Base-by-base conservation (phyloP, 805 yeast genomes). In the Kluyveromyces dobzhanskii region DNA sequence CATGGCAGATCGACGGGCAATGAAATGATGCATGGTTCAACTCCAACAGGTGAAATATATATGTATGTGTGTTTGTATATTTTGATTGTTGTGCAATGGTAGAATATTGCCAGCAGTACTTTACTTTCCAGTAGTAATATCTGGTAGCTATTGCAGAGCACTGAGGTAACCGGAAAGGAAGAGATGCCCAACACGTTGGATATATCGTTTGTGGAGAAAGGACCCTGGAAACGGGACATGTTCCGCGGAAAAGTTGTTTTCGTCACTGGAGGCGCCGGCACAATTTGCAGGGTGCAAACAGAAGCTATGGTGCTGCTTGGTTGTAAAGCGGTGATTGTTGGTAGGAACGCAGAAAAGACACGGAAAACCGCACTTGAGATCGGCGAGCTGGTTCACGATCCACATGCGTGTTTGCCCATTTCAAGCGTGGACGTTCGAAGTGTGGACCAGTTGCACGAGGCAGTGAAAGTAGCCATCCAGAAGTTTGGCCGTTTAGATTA, bases 261-360 rank as follows among this genome's bases (percentile, higher is more conserved):
- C 48, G 85, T 86, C 38, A 90, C 97, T 1, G 97, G 97, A 4
- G 97, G 97, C 11, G 92, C 97, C 2, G 97, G 97, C 10, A 78
- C 95, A n/a, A 88, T 90, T 40, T 88, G 97, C 60, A 68, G 92
- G 35, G 90, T 83, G 4, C 97, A 88, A 59, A 75, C 83, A 0
- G 94, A 85, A 57, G 95, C 95, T 0, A 47, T 90, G 62, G 81
- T 86, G 3, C 62, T 75, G 13, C 65, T 90, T 9, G 97, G 97
- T 4, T 92, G 95, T 39, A 69, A 85, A 53, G 95, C 94, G 12
- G 84, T 84, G 4, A 81, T 90, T 32, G 59, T 90, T 21, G 96
- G 97, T 3, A 73, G 97, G 54, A 80, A 80, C 51, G 64, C 55
- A 23, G 74, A 67, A 32, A 82, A 80, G 49, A 84, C 95, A 0